phyloP scores from a whole-genome alignment of 2,329 filamentous ascomycete species.

The Cercospora sp. region DNA sequence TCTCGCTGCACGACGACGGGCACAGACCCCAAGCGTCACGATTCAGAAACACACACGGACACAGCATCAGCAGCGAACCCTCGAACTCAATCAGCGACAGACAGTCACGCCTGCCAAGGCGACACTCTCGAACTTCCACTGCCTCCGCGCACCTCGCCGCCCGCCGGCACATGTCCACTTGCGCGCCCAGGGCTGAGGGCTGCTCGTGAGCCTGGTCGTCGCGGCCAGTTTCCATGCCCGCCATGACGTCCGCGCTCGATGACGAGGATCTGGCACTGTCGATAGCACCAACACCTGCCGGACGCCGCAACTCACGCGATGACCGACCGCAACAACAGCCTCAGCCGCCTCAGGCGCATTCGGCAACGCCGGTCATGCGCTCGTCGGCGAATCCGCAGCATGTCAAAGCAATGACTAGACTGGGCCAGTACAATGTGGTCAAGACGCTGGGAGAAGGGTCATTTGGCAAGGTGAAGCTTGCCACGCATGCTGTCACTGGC shows the following conservation, averaged over 20 bases:
- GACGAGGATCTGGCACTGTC: conserved; percentile 45
- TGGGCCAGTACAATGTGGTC: conserved; percentile 88
- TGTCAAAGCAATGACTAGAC: conserved; percentile 52
- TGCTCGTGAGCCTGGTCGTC: conserved; percentile 17
- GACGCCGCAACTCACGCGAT: conserved; percentile 34
- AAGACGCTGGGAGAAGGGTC: conserved; percentile 93
- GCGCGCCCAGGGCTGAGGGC: conserved; percentile 9
- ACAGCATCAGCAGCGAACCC: background rate
- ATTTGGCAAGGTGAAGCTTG: conserved; percentile 98
- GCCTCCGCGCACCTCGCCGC: background rate
- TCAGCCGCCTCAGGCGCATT: conserved; percentile 28
- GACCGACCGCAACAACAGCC: conserved; percentile 34
- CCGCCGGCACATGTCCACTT: background rate
- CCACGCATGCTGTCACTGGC: conserved; percentile 84
- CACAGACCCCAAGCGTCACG: background rate
- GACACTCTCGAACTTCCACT: background rate
- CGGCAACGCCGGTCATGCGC: conserved; percentile 25
- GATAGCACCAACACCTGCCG: conserved; percentile 33
- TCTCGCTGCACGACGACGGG: background rate
- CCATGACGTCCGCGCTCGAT: conserved; percentile 43
- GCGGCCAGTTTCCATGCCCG: conserved; percentile 15
- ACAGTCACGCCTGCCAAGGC: background rate
- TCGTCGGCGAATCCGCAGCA: conserved; percentile 33
- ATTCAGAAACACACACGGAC: background rate
- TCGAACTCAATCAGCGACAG: conserved; percentile 6